Base-by-base conservation (phyloP, 805 yeast species). In the Nakazawaea wickerhamii region DNA sequence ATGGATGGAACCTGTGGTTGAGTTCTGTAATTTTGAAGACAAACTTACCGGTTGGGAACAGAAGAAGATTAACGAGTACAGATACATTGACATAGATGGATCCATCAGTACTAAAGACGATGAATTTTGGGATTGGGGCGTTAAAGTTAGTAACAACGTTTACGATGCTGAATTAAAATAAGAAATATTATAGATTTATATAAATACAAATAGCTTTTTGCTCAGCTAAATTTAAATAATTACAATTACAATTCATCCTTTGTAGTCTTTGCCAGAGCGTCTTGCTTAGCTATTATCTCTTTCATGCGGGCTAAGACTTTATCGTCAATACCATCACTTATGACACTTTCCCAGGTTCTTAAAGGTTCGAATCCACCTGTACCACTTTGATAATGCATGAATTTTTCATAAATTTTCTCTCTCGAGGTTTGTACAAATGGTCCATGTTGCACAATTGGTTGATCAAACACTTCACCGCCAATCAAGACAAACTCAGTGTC, bases 351-450 rank as follows among this genome's bases (percentile, higher is more conserved):
- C 89, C 90, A 84, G 11, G 73, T 70, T 38, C 61, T 70, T 31
- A 85, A 75, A 40, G 73, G 74, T 57, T 79, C 88, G 53, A 84
- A 84, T 1, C 91, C 91, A 57, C 82, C 81, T 21, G 65, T 60
- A 44, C 77, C 82, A 38, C 63, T 58, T 60, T 83, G 91, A 58
- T 83, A 90, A 57, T 84, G 89, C 60, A 64, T 53, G 53, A 85
- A 80, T 0, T 87, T 93, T 52, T 82, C 63, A 50, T 77, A 71
- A 46, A 89, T 81, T 48, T 75, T 77, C 40, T 78, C 83, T 42
- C 71, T 70, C 18, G 82, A 64, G 6, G 84, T 75, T 48, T 85
- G 91, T 15, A 89, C 96, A 57, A 89, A 90, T 11, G 96, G 96
- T 14, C 96, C 96, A 57, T 88, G 82, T 57, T 89, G 96, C 25